Evolutionary conservation across 192 early-diverging fungal species (phyloP), one percentile per base, ranked within the genome.

Genomic region (Spizellomyces sp.): DNA sequence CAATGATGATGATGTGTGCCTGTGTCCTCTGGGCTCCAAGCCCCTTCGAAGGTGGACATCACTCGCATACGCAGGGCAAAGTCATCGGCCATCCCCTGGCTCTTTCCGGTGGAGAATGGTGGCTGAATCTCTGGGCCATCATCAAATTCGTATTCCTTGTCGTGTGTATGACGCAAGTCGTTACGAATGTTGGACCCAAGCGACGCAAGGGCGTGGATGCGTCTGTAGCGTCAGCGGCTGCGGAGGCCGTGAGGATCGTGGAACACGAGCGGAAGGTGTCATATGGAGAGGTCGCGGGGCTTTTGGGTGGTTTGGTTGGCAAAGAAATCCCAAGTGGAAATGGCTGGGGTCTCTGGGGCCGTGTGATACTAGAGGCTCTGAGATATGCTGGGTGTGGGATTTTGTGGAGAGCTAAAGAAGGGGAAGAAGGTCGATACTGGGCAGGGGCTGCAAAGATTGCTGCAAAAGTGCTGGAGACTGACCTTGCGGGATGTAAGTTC

Each of bases 1-100:
- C 68, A 5, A 47, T 77, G 45, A 75, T 80, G 77, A 70, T 71
- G 36, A 77, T 82, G 77, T 65, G 62, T 59, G 77, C 72, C 4
- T 63, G 74, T 45, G 69, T 79, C 36, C 73, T 82, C 10, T 82
- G 76, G 57, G 67, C 69, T 4, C 80, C 80, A 14, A 50, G 22
- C 44, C 80, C 80, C 43, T 82, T 82, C 48, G 62, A 62, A 36
- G 46, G 62, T 27, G 55, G 22, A 19, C 59, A 67, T 10, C 79
- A 80, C 48, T 36, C 46, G 12, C 79, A 80, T 58, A 71, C 58
- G 0, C n/a, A 45, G 22, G 75, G 71, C 61, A 72, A 61, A 22
- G 63, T 80, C 6, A 58, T 80, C 10, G 45, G 42, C 8, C 19
- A 69, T 45, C 27, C 19, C 21, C 17, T 7, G 36, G 69, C 69